Evolutionary conservation across 345 rosid species (phyloP).

Genomic region (Turnera subulata): DNA sequence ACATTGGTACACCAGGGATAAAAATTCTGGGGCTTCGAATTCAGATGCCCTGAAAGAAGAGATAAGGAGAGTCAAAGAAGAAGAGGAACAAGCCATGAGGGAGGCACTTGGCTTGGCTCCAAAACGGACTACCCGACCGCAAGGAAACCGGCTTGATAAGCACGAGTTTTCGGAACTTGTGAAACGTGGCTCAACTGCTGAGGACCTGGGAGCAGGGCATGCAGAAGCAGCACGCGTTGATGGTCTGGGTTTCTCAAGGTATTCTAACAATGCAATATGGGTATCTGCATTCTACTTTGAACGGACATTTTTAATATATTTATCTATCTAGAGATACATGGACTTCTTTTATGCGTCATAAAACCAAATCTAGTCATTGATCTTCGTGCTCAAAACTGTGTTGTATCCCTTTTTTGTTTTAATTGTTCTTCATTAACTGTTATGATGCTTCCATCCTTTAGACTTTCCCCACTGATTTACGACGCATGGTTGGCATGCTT

Average conservation of each 20-base stretch:
- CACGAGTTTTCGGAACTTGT: conserved; percentile 87
- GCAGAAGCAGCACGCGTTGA: conserved; percentile 84
- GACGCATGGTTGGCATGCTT: no score
- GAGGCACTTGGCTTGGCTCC: conserved; percentile 98
- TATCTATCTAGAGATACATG: neutral
- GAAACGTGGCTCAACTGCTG: conserved; percentile 89
- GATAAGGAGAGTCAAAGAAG: conserved; percentile 81
- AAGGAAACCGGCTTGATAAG: conserved; percentile 86
- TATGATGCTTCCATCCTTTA: no score
- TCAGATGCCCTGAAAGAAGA: conserved; percentile 77
- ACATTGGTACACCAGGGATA: conserved; percentile 84
- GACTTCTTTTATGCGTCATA: no score
- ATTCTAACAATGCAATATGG: conserved; percentile 1
- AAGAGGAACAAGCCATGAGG: conserved; percentile 98
- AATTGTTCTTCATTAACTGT: no score
- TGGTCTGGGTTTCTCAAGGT: conserved; percentile 91
- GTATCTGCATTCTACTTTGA: neutral
- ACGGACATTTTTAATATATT: neutral
- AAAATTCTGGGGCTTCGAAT: conserved; percentile 38
- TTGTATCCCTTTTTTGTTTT: no score
- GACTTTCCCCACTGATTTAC: no score
- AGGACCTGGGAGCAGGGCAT: conserved; percentile 93
- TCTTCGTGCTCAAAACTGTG: no score
- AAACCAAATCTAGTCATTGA: no score
- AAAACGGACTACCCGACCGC: conserved; percentile 64